These are phyloP conservation scores for Galerina sulciceps DNA, from an alignment of 768 basidiomycete species.

Conservation along the genomic window DNA sequence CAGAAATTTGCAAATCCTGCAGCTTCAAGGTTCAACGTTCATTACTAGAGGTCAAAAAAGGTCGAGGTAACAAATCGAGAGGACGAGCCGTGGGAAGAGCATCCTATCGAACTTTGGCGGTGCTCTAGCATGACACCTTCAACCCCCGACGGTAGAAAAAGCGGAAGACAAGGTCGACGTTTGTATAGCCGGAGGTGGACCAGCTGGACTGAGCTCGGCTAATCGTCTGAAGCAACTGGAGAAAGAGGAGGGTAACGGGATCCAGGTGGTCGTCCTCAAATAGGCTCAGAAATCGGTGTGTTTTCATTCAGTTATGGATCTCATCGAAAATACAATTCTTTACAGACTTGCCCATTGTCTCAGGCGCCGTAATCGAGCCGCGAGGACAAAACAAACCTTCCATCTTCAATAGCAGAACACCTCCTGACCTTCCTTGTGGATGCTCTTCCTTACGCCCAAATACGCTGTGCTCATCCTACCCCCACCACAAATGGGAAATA, in stretches of 20 bases:
- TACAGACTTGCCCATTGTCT: conserved; percentile 90
- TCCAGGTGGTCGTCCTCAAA: conserved; percentile 93
- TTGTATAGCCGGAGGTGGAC: conserved; percentile 95
- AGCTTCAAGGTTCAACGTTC: too few species aligned
- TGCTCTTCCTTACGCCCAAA: conserved; percentile 83
- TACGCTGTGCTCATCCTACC: conserved; percentile 82
- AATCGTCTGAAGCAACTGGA: conserved; percentile 95
- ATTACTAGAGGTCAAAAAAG: too few species aligned
- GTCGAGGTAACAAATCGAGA: too few species aligned
- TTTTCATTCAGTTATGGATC: background rate
- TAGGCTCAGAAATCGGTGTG: conserved; percentile 87
- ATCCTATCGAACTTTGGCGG: background rate
- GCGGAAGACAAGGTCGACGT: conserved; percentile 94
- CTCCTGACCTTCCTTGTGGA: conserved; percentile 79
- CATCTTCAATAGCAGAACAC: conserved; percentile 60
- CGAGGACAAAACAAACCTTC: conserved; percentile 88
- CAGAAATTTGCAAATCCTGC: too few species aligned
- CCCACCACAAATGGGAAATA: too few species aligned
- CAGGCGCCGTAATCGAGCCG: conserved; percentile 95
- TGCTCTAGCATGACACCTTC: conserved; percentile 28
- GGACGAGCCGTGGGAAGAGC: too few species aligned
- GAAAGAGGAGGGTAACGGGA: conserved; percentile 73
- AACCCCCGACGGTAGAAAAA: conserved; percentile 73
- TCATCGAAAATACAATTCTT: background rate
- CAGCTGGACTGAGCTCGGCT: conserved; percentile 94